Percentiles rank a stretch among this genome's conserved stretches.
These are phyloP conservation scores for Corynascus novoguineensis DNA, from an alignment of 495 filamentous ascomycete species.

Conservation along the genomic window DNA sequence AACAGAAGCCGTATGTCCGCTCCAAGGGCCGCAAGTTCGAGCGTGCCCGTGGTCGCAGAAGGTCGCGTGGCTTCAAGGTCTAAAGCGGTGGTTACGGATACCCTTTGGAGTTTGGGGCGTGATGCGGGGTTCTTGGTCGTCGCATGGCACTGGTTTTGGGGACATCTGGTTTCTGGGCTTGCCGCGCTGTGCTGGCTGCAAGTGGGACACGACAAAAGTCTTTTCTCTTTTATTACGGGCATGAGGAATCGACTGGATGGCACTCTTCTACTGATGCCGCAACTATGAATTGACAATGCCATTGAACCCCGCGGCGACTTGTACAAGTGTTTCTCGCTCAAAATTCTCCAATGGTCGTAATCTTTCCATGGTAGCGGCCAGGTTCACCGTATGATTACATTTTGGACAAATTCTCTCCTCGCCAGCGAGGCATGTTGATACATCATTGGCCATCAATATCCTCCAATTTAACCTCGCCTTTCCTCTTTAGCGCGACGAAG, in stretches of 20 bases:
- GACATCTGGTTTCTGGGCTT: constrained; percentile 13
- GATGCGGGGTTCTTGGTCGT: constrained; percentile 16
- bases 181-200: constrained; percentile 1
- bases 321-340: neutral
- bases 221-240: constrained; percentile 9
- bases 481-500: constrained; percentile 70
- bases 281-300: constrained; percentile 17
- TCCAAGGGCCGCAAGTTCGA: constrained; percentile 99
- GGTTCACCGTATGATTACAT: neutral
- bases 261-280: neutral
- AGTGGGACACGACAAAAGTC: constrained; percentile 11
- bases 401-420: neutral
- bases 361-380: neutral
- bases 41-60: constrained; percentile 92
- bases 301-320: constrained; percentile 7
- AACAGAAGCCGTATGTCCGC: constrained; percentile 86
- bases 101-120: constrained; percentile 19
- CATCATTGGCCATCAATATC: constrained; percentile 14
- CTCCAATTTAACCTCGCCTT: constrained; percentile 35
- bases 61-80: constrained; percentile 98
- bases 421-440: constrained; percentile 1
- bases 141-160: constrained; percentile 15
- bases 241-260: constrained; percentile 16
- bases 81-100: constrained; percentile 45
- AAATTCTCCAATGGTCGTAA: no score